Evolutionary conservation across 192 early-diverging fungal species (phyloP).

Genomic region (Linderina pennispora): DNA sequence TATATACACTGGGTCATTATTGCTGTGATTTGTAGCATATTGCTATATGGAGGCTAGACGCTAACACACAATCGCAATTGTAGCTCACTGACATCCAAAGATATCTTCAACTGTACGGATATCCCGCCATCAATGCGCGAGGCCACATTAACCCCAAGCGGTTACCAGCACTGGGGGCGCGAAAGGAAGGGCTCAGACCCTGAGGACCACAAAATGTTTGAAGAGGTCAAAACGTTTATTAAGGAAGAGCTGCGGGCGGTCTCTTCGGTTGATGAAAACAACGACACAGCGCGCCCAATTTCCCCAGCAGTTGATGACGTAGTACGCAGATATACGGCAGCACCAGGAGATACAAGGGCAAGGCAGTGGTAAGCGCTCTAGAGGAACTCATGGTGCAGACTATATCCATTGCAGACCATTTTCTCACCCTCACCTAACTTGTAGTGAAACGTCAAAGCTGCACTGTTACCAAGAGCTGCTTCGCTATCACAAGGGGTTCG

Average conservation of each 20-base stretch:
- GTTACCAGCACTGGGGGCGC: not conserved
- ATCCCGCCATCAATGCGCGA: not conserved
- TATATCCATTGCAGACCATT: too few species aligned
- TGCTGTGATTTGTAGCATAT: too few species aligned
- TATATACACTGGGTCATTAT: too few species aligned
- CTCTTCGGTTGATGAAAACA: not conserved
- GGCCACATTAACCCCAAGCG: not conserved
- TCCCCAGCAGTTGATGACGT: constrained; percentile 10
- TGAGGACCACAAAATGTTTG: not conserved
- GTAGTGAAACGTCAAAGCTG: too few species aligned
- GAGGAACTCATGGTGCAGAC: too few species aligned
- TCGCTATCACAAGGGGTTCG: constrained; percentile 16
- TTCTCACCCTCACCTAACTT: too few species aligned
- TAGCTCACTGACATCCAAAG: not conserved
- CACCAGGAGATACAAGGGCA: too few species aligned
- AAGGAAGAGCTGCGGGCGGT: not conserved
- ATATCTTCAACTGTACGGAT: too few species aligned
- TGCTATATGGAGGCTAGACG: too few species aligned
- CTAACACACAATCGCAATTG: too few species aligned
- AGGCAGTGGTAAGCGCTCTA: too few species aligned
- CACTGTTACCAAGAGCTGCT: constrained; percentile 18
- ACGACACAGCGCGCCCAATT: not conserved
- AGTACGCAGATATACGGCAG: constrained; percentile 18
- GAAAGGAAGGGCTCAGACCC: not conserved
- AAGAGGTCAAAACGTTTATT: not conserved